Evolutionary conservation across 345 rosid species (phyloP).

Genomic region (Hypericum androsaemum): DNA sequence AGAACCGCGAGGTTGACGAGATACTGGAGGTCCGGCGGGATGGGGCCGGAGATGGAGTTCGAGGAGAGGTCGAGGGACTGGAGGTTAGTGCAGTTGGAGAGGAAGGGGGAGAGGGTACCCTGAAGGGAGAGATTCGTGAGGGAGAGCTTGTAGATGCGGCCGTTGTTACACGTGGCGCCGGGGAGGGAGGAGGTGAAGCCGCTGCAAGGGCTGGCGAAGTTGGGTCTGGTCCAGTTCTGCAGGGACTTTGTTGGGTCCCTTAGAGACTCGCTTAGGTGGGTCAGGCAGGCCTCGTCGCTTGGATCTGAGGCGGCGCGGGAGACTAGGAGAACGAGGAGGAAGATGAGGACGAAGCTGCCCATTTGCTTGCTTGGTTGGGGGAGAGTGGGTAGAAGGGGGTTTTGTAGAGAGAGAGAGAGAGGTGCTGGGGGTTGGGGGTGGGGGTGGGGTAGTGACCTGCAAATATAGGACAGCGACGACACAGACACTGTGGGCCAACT

Average conservation of each 20-base stretch:
- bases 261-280: constrained; percentile 37
- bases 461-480: constrained; percentile 22
- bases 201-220: constrained; percentile 54
- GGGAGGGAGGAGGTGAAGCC: constrained; percentile 62
- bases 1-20: constrained; percentile 82
- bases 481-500: not conserved
- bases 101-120: constrained; percentile 68
- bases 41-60: constrained; percentile 59
- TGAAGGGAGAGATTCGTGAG: constrained; percentile 59
- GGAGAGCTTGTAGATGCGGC: constrained; percentile 88
- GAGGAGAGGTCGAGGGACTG: constrained; percentile 90
- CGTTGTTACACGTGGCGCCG: constrained; percentile 86
- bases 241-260: constrained; percentile 63
- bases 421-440: not conserved
- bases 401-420: constrained; percentile 12
- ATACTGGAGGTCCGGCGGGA: constrained; percentile 61
- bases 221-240: constrained; percentile 66
- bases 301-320: constrained; percentile 41
- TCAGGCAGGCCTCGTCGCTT: constrained; percentile 57
- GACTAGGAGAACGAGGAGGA: constrained; percentile 24
- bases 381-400: constrained; percentile 1
- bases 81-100: constrained; percentile 82
- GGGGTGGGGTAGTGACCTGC: constrained; percentile 15
- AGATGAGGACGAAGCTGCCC: not conserved
- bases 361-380: not conserved